Conservation (phyloP, 1,139 yeast genomes). For the Pichia sp. region DNA sequence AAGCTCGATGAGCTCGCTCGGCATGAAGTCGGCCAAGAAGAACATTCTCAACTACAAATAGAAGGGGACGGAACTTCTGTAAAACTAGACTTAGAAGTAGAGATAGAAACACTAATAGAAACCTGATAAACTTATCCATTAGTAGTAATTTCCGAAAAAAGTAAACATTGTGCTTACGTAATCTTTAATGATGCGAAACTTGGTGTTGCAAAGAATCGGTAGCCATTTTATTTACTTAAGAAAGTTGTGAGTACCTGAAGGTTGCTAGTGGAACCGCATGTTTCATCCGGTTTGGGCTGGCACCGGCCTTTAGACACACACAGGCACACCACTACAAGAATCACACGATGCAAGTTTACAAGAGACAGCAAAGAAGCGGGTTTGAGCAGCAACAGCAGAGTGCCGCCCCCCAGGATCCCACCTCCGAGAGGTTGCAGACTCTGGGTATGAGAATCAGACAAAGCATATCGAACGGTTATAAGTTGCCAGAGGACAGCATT, state of each 20-base stretch:
- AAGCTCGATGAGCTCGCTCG: conserved; percentile 2
- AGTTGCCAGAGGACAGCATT: conserved; percentile 25
- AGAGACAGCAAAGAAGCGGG: conserved; percentile 14
- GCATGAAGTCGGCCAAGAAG: conserved; percentile 9
- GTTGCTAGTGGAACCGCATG: too few species aligned
- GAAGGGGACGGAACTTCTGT: not conserved
- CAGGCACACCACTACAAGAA: not conserved
- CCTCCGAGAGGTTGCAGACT: conserved; percentile 40
- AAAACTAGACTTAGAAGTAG: not conserved
- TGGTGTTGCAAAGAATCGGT: not conserved
- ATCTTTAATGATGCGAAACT: not conserved
- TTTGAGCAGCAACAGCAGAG: not conserved
- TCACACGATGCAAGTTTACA: conserved; percentile 8
- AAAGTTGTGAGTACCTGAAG: not conserved
- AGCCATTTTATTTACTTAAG: not conserved
- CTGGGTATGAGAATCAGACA: conserved; percentile 71
- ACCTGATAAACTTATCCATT: not conserved
- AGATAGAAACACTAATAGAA: not conserved
- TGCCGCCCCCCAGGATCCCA: conserved; percentile 1
- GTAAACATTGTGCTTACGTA: not conserved
- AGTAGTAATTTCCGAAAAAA: too few species aligned
- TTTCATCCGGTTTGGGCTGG: too few species aligned
- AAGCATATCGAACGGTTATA: conserved; percentile 61
- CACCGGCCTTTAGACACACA: not conserved
- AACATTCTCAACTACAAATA: conserved; percentile 16